Evolutionary conservation across 2,329 filamentous ascomycete genomes (phyloP), one percentile per base, ranked within the genome.

Genomic region (Metarhizium anisopliae): DNA sequence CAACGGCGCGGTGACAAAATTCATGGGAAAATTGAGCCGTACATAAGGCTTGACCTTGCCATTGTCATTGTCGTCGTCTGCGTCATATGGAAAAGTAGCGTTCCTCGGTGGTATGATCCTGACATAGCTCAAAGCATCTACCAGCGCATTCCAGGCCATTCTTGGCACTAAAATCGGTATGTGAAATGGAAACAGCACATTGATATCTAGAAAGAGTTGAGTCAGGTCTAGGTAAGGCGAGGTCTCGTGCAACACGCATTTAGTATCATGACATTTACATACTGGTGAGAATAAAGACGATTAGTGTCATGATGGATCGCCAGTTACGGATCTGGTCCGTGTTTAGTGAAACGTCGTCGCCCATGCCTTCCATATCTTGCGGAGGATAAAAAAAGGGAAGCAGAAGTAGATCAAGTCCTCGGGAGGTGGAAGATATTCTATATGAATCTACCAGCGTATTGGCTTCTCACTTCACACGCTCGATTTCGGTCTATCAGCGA

Each of bases 281-380:
- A 89, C 86, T 90, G 4, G 86, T 85, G 45, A 87, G 47, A 38
- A 89, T 73, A 63, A 90, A 90, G 49, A 85, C 78, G 54, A 90
- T 71, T 38, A 90, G 74, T 0, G 85, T 89, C 56, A 89, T 70
- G 52, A 90, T 89, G 16, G 86, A 88, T 52, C 80, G 76, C 86
- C 85, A 89, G 56, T 80, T 69, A 55, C 68, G 78, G 63, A 90
- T 89, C 32, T 64, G 57, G 50, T 56, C 59, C 32, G 68, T 67
- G 43, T 62, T 58, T 7, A 58, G 38, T 2, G 54, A 53, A 13
- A 55, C 42, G 16, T 53, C 54, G 45, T 45, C n/a, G 47, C 53
- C 58, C 56, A 57, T 61, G 29, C 40, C 51, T 50, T 49, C 16
- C 20, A 36, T 4, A 30, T 8, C 14, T 25, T 29, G 38, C 13